phyloP scores from a whole-genome alignment of 768 basidiomycete genomes.

The Lanmaoa pseudosensibilis region DNA sequence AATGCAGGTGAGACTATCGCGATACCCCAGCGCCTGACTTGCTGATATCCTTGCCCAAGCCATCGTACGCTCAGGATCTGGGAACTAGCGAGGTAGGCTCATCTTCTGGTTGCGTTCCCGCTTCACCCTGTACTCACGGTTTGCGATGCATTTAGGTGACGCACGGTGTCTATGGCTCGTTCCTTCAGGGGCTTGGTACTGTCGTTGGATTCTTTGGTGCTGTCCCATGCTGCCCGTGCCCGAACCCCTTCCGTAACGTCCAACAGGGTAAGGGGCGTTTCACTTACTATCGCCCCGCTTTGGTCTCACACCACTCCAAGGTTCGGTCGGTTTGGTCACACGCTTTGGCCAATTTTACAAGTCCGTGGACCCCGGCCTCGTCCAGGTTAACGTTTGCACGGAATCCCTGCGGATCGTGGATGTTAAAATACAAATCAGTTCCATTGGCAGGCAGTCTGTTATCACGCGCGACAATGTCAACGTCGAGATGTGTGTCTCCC shows the following conservation, averaged over 20 bases:
- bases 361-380: slow-evolving; percentile 89
- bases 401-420: slow-evolving; percentile 85
- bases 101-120: background rate
- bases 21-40: background rate
- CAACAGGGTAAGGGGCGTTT: slow-evolving; percentile 59
- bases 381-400: slow-evolving; percentile 92
- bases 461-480: slow-evolving; percentile 97
- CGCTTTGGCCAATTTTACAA: slow-evolving; percentile 97
- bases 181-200: slow-evolving; percentile 69
- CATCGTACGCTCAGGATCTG: slow-evolving; percentile 89
- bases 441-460: slow-evolving; percentile 84
- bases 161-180: slow-evolving; percentile 84
- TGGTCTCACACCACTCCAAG: slow-evolving; percentile 38
- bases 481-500: slow-evolving; percentile 72
- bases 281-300: background rate
- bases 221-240: slow-evolving; percentile 79
- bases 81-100: slow-evolving; percentile 57
- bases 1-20: slow-evolving; percentile 68
- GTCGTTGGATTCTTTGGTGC: slow-evolving; percentile 71
- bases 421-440: slow-evolving; percentile 93
- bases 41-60: slow-evolving; percentile 44
- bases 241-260: slow-evolving; percentile 85
- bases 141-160: slow-evolving; percentile 48
- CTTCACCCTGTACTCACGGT: background rate
- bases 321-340: slow-evolving; percentile 86